Base-by-base conservation (phyloP, 2,329 filamentous ascomycete species). In the Metarhizium humberi region DNA sequence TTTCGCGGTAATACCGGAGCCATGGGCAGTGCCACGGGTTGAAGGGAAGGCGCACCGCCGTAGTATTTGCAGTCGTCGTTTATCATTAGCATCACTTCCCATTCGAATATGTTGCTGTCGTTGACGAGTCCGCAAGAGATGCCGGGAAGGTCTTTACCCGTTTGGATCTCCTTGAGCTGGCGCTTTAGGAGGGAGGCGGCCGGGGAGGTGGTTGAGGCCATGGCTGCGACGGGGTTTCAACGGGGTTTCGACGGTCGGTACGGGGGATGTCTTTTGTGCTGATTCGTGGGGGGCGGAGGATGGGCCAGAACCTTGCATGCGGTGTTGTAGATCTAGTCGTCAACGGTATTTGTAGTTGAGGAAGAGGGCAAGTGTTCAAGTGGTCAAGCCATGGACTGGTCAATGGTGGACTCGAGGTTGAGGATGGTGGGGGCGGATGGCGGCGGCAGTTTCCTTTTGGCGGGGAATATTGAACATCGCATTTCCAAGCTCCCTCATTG, bases 51-150 rank as follows among this genome's bases (percentile, higher is more conserved):
- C 82, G 56, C 74, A 92, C 92, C 92, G 65, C 92, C 92, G 65
- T 96, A 96, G 71, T 89, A 88, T 73, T 92, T 92, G 73, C 88
- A 92, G 67, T 95, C 91, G 64, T 96, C 92, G 59, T 84, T 90
- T 61, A 97, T 92, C 92, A 99, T 97, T 58, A 99, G 83, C 88
- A 96, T 96, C 20, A 97, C 91, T 72, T 97, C 92, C 94, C 94
- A 99, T 75, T 95, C 88, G 62, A 96, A 96, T 10, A 97, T 85
- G 69, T 95, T 95, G 73, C 76, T 87, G 70, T 88, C 88, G 65
- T 86, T 85, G 53, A 92, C 85, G 47, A 99, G 77, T 0, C 94
- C 94, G 65, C 90, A 95, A 59, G 91, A 96, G 67, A 97, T 96
- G 53, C 92, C 94, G 0, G 90, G 90, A 50, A 97, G 87, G 71